phyloP scores from a whole-genome alignment of 1,284 basidiomycete species.

The Sparassis latifolia region DNA sequence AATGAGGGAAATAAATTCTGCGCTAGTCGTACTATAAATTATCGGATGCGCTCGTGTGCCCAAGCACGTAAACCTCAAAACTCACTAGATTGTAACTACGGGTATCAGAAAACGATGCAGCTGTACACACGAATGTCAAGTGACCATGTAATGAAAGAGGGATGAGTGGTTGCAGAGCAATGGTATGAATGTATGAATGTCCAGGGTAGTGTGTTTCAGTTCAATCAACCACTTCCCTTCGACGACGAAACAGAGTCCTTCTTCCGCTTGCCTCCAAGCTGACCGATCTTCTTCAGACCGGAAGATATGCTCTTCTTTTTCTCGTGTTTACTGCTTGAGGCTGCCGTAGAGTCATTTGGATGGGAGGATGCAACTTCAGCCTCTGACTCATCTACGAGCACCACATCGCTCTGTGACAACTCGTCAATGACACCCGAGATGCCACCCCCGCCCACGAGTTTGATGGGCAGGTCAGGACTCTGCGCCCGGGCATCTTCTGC shows the following conservation, averaged over 20 bases:
- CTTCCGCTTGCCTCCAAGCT: conserved; percentile 42
- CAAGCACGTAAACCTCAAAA: not conserved
- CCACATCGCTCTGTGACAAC: conserved; percentile 18
- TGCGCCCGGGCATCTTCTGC: conserved; percentile 11
- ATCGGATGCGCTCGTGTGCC: too few species aligned
- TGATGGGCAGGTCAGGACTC: conserved; percentile 37
- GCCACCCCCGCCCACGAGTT: conserved; percentile 49
- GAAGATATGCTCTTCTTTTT: conserved; percentile 46
- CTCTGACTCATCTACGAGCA: conserved; percentile 20
- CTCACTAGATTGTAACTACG: conserved; percentile 21
- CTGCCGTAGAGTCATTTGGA: conserved; percentile 17
- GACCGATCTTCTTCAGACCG: conserved; percentile 48
- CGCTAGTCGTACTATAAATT: too few species aligned
- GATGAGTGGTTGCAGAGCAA: conserved; percentile 15
- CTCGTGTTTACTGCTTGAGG: conserved; percentile 32
- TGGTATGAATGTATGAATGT: conserved; percentile 10
- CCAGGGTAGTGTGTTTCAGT: not conserved
- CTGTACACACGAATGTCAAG: conserved; percentile 16
- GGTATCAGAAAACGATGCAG: conserved; percentile 21
- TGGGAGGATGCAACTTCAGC: conserved; percentile 20
- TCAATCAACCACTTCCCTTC: conserved; percentile 13
- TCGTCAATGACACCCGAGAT: conserved; percentile 31
- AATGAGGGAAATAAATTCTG: too few species aligned
- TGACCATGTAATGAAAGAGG: conserved; percentile 7
- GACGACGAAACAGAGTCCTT: conserved; percentile 43